Percentiles rank a stretch among this genome's conserved stretches.
phyloP scores from a whole-genome alignment of 73 alveolate species.

The Tetrahymena malaccensis region DNA sequence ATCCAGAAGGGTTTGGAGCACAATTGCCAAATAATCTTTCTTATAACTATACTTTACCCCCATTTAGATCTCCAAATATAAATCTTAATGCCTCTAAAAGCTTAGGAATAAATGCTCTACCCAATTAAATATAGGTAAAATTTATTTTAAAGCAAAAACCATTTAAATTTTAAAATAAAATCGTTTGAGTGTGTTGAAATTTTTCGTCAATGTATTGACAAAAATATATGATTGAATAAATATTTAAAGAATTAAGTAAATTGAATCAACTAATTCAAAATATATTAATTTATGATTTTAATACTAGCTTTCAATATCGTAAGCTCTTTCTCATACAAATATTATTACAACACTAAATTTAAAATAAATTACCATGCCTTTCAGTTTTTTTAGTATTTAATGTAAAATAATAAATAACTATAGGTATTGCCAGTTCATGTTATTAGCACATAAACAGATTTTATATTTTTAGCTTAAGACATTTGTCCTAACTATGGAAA shows the following conservation, averaged over 20 bases:
- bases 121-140: background rate
- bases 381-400: too few relatives aligned
- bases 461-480: background rate
- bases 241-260: too few relatives aligned
- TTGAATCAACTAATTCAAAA: too few relatives aligned
- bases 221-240: too few relatives aligned
- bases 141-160: background rate
- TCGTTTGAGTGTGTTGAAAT: too few relatives aligned
- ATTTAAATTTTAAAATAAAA: background rate
- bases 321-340: too few relatives aligned
- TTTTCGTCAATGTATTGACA: too few relatives aligned
- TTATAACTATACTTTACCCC: background rate
- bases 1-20: slow-evolving; percentile 51
- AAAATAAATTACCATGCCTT: too few relatives aligned
- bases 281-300: too few relatives aligned
- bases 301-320: too few relatives aligned
- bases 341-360: too few relatives aligned
- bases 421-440: background rate
- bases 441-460: background rate
- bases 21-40: background rate
- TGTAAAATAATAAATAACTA: background rate
- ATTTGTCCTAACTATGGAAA: background rate
- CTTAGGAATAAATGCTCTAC: background rate
- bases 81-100: background rate
- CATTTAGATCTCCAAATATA: background rate